Conservation (phyloP, 1,139 yeast species). For the Lodderomyces orthopsilosis region DNA sequence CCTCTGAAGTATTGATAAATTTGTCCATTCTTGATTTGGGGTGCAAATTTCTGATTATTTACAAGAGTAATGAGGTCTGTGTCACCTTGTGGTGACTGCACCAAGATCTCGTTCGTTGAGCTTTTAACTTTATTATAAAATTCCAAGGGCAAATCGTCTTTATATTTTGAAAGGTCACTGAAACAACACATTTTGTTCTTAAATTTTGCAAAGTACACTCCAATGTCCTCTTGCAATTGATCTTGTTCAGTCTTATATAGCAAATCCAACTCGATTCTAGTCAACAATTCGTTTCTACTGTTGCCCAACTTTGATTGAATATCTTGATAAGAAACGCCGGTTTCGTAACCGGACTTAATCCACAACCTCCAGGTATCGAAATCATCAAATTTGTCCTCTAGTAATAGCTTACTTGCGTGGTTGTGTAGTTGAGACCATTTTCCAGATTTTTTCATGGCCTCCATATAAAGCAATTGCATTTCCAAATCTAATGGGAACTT, state of each 20-base stretch:
- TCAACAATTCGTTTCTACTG: slow-evolving; percentile 58
- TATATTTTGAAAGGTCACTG: slow-evolving; percentile 50
- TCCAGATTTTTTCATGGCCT: slow-evolving; percentile 36
- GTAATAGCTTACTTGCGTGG: slow-evolving; percentile 33
- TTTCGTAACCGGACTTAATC: slow-evolving; percentile 41
- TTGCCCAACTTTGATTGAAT: slow-evolving; percentile 22
- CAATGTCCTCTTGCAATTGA: slow-evolving; percentile 22
- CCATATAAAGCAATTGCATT: slow-evolving; percentile 50
- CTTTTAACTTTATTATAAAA: slow-evolving; percentile 12
- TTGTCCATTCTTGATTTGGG: slow-evolving; percentile 23
- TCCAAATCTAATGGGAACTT: slow-evolving; percentile 50
- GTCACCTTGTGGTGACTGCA: slow-evolving; percentile 14
- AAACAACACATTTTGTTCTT: slow-evolving; percentile 60
- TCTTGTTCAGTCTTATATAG: slow-evolving; percentile 17
- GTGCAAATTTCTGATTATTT: slow-evolving; percentile 49
- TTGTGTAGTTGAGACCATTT: slow-evolving; percentile 42
- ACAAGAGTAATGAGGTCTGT: slow-evolving; percentile 40
- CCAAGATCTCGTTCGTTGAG: not conserved
- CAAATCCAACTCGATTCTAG: slow-evolving; percentile 46
- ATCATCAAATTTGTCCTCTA: slow-evolving; percentile 50
- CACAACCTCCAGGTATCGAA: slow-evolving; percentile 58
- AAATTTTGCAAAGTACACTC: slow-evolving; percentile 41
- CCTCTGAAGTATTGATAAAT: slow-evolving; percentile 27
- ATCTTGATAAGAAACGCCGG: slow-evolving; percentile 25
- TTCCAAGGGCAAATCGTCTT: slow-evolving; percentile 11